These are phyloP conservation scores for Thraustotheca clavata DNA, from an alignment of 352 stramenopile genomes.

Conservation along the genomic window DNA sequence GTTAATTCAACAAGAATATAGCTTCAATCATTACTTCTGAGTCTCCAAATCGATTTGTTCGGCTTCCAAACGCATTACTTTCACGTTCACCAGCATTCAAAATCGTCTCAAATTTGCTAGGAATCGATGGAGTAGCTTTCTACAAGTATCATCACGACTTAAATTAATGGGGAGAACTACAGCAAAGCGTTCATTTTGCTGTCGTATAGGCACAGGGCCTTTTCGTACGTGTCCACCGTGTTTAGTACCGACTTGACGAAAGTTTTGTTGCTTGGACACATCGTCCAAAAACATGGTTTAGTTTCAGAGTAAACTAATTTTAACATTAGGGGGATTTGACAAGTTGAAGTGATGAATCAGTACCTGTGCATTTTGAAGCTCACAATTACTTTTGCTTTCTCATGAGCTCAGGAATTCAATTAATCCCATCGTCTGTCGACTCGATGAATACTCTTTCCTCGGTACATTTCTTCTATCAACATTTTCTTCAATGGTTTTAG, in stretches of 20 bases:
- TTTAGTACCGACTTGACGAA: slow-evolving; percentile 53
- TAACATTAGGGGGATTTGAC: too few relatives aligned
- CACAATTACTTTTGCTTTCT: too few relatives aligned
- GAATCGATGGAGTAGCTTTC: slow-evolving; percentile 57
- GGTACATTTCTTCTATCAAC: too few relatives aligned
- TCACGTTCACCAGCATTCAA: slow-evolving; percentile 49
- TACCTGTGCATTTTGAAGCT: too few relatives aligned
- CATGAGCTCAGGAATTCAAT: too few relatives aligned
- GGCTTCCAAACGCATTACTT: slow-evolving; percentile 55
- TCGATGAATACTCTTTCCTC: too few relatives aligned
- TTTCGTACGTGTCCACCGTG: slow-evolving; percentile 28
- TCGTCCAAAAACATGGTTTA: slow-evolving; percentile 19
- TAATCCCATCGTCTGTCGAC: too few relatives aligned
- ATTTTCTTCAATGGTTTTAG: too few relatives aligned
- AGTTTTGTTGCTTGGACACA: slow-evolving; percentile 29
- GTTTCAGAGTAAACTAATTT: too few relatives aligned
- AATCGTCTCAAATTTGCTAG: slow-evolving; percentile 71
- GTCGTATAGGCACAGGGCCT: neutral
- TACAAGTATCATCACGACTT: neutral
- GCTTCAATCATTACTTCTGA: slow-evolving; percentile 33
- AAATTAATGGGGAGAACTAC: neutral
- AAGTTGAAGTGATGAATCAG: too few relatives aligned
- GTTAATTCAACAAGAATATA: neutral
- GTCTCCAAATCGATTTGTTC: slow-evolving; percentile 55
- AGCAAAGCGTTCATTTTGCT: neutral